phyloP scores from a whole-genome alignment of 2,329 filamentous ascomycete species.

The Cladophialophora immunda region DNA sequence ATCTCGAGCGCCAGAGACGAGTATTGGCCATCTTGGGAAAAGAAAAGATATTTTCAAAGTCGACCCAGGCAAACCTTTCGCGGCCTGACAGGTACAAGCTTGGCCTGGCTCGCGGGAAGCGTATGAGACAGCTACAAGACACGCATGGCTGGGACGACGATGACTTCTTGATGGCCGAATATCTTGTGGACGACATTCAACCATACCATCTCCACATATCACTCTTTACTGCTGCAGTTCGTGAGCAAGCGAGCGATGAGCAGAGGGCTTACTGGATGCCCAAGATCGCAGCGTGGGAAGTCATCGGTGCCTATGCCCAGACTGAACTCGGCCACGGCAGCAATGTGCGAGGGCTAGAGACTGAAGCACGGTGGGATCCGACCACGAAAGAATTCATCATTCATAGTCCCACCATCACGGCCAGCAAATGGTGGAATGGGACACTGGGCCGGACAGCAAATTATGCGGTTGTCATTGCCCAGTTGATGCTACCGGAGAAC shows the following conservation, averaged over 20 bases:
- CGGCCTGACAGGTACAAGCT: conserved; percentile 61
- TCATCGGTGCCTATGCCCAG: conserved; percentile 62
- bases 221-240: conserved; percentile 61
- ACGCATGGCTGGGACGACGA: conserved; percentile 57
- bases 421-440: conserved; percentile 65
- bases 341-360: conserved; percentile 60
- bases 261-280: conserved; percentile 60
- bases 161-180: conserved; percentile 60
- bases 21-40: conserved; percentile 54
- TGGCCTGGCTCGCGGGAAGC: conserved; percentile 60
- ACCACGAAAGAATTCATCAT: conserved; percentile 57
- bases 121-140: conserved; percentile 55
- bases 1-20: conserved; percentile 57
- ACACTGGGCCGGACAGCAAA: conserved; percentile 60
- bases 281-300: conserved; percentile 57
- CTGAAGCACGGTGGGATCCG: conserved; percentile 56
- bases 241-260: conserved; percentile 58
- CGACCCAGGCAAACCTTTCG: conserved; percentile 59
- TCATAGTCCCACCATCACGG: conserved; percentile 60
- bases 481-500: conserved; percentile 55
- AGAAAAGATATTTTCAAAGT: conserved; percentile 59
- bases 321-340: conserved; percentile 62
- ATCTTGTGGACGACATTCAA: conserved; percentile 61
- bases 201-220: conserved; percentile 61
- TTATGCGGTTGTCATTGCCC: conserved; percentile 62